Evolutionary conservation across 192 early-diverging fungal genomes (phyloP).

Genomic region (Lunasporangiospora selenospora): DNA sequence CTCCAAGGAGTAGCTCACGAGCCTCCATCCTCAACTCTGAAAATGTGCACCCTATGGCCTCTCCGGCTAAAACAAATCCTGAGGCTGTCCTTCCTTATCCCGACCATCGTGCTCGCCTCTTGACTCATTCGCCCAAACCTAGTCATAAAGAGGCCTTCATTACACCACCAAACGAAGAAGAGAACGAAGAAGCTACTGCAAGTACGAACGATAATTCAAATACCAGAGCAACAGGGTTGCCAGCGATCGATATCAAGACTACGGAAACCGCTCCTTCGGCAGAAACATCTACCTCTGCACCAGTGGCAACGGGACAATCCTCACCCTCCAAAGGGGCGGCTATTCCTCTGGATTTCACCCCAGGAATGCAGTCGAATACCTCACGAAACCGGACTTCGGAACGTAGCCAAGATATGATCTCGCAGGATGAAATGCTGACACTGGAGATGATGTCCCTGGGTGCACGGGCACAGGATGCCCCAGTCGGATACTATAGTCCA

Average conservation of each 20-base stretch:
- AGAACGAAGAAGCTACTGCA: no score
- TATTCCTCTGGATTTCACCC: slow-evolving; percentile 18
- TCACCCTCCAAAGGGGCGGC: slow-evolving; percentile 6
- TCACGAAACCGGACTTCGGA: slow-evolving; percentile 7
- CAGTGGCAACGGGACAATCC: not conserved
- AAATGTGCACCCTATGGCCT: slow-evolving; percentile 21
- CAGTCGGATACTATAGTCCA: slow-evolving; percentile 9
- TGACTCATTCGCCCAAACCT: slow-evolving; percentile 19
- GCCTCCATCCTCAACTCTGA: not conserved
- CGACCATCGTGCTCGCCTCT: slow-evolving; percentile 20
- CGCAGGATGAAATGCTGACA: not conserved
- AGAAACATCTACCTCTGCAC: not conserved
- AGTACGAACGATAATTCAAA: no score
- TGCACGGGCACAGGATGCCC: slow-evolving; percentile 4
- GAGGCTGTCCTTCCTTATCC: not conserved
- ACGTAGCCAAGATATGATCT: slow-evolving; percentile 4
- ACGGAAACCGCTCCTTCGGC: no score
- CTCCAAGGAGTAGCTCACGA: not conserved
- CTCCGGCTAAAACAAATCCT: not conserved
- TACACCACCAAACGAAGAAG: no score
- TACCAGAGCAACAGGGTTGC: slow-evolving; percentile 7
- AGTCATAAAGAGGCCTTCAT: no score
- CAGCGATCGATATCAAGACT: not conserved
- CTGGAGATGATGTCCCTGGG: not conserved
- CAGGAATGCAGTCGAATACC: slow-evolving; percentile 30